Percentiles rank a stretch among this genome's conserved stretches.
phyloP scores from a whole-genome alignment of 805 yeast genomes.

The Candida krabiensis region DNA sequence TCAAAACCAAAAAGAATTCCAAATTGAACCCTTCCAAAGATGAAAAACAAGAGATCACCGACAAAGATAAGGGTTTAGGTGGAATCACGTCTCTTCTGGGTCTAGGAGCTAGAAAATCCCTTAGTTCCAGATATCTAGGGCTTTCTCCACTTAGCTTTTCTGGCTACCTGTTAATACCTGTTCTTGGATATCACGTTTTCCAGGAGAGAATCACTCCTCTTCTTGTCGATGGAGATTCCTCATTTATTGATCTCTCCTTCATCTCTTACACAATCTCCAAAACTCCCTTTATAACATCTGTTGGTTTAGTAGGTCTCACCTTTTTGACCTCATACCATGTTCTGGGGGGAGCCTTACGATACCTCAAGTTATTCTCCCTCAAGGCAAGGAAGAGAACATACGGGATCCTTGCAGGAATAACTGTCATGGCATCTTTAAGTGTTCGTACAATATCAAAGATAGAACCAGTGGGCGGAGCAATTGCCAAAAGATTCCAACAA shows the following conservation, averaged over 20 bases:
- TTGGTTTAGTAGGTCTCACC: constrained; percentile 37
- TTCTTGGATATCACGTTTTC: constrained; percentile 45
- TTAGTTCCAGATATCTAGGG: constrained; percentile 44
- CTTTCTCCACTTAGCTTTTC: constrained; percentile 57
- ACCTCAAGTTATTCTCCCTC: constrained; percentile 39
- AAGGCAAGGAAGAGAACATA: constrained; percentile 47
- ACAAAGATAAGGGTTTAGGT: constrained; percentile 57
- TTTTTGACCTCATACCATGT: constrained; percentile 51
- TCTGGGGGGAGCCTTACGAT: constrained; percentile 51
- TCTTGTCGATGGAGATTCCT: constrained; percentile 63
- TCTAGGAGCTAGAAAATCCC: constrained; percentile 49
- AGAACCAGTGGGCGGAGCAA: constrained; percentile 23
- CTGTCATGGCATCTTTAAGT: constrained; percentile 39
- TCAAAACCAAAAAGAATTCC: constrained; percentile 8
- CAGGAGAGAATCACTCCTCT: constrained; percentile 52
- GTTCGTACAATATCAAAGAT: constrained; percentile 26
- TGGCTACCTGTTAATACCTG: constrained; percentile 54
- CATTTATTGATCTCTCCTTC: constrained; percentile 52
- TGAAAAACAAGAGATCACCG: constrained; percentile 23
- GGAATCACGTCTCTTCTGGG: constrained; percentile 60
- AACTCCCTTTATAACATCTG: constrained; percentile 6
- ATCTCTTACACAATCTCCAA: constrained; percentile 40
- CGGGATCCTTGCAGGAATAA: constrained; percentile 36
- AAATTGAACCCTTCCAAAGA: constrained; percentile 5
- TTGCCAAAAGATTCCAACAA: constrained; percentile 21